Percentiles rank a stretch among this genome's conserved stretches.
Conservation (phyloP, 108 stramenopile species). For the Skeletonema menzelii region DNA sequence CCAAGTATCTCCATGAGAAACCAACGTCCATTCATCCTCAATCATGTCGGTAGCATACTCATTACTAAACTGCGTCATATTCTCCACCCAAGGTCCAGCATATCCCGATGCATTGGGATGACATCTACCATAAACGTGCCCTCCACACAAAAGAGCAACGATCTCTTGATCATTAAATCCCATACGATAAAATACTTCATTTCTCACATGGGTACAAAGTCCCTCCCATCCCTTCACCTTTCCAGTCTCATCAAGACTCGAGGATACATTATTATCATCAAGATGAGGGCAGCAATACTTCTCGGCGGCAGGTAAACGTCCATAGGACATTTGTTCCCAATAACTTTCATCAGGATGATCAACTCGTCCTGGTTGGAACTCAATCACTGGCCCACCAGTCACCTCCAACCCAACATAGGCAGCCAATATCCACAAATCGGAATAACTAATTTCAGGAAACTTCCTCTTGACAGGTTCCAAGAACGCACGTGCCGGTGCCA, state of each 20-base stretch:
- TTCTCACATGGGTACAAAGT: constrained; percentile 45
- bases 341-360: constrained; percentile 46
- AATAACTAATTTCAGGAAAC: constrained; percentile 53
- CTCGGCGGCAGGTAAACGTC: constrained; percentile 54
- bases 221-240: constrained; percentile 57
- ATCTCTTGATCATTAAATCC: constrained; percentile 85
- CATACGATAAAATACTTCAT: constrained; percentile 84
- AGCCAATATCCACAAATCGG: constrained; percentile 75
- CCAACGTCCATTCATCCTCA: constrained; percentile 54
- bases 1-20: constrained; percentile 43
- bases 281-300: constrained; percentile 53
- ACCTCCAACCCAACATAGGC: constrained; percentile 51
- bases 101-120: constrained; percentile 53
- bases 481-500: constrained; percentile 47
- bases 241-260: constrained; percentile 46
- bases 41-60: constrained; percentile 58
- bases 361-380: constrained; percentile 42
- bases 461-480: constrained; percentile 70
- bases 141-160: constrained; percentile 63
- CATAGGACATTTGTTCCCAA: constrained; percentile 44
- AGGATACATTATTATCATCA: constrained; percentile 40
- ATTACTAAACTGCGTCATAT: constrained; percentile 58
- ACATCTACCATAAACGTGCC: constrained; percentile 63
- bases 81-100: constrained; percentile 64
- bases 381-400: constrained; percentile 54